These are phyloP conservation scores for Blastobotrys terrestris DNA, from an alignment of 805 yeast species.

Conservation along the genomic window DNA sequence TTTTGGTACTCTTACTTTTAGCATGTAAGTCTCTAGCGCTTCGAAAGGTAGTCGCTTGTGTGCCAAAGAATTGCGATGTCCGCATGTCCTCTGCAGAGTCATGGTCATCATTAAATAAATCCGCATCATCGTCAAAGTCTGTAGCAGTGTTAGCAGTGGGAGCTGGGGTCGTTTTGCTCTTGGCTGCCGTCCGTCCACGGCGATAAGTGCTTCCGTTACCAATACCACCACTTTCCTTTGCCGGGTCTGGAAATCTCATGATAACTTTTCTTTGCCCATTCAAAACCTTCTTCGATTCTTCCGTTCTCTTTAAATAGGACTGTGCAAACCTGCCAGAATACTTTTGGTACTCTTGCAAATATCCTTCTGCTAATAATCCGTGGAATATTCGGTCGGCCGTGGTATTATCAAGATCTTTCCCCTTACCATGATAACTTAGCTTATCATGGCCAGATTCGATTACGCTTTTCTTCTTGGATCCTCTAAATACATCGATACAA, in stretches of 20 bases:
- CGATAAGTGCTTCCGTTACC: no score
- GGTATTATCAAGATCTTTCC: conserved; percentile 54
- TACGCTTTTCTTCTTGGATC: conserved; percentile 59
- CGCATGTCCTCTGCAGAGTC: not conserved
- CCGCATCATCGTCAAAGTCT: conserved; percentile 5
- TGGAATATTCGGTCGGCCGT: conserved; percentile 80
- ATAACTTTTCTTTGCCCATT: conserved; percentile 27
- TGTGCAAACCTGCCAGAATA: conserved; percentile 51
- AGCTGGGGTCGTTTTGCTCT: not conserved
- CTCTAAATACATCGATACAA: conserved; percentile 78
- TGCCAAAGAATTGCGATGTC: not conserved
- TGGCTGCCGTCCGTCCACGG: not conserved
- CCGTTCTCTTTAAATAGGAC: not conserved
- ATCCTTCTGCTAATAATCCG: conserved; percentile 59
- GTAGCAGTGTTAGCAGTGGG: not conserved
- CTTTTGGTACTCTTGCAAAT: conserved; percentile 64
- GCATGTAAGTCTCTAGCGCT: not conserved
- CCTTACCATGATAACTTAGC: conserved; percentile 62
- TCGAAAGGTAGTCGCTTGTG: not conserved
- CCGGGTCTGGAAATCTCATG: conserved; percentile 15
- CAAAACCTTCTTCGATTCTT: conserved; percentile 32
- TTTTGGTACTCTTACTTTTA: not conserved
- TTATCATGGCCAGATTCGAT: conserved; percentile 55
- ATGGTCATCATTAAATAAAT: not conserved
- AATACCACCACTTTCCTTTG: not conserved